phyloP scores from a whole-genome alignment of 1,284 basidiomycete species.

The Caloboletus firmus region DNA sequence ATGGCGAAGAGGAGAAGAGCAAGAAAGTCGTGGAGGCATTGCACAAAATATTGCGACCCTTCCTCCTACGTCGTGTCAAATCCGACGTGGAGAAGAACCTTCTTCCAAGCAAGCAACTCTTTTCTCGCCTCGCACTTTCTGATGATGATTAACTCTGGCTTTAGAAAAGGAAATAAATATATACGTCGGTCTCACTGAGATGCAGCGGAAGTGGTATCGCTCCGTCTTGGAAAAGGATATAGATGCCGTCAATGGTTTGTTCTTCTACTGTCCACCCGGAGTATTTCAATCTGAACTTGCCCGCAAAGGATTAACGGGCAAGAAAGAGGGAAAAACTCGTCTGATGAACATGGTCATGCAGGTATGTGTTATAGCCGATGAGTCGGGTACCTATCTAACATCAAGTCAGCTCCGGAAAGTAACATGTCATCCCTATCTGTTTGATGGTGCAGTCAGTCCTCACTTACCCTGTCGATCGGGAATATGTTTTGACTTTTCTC shows the following conservation, averaged over 20 bases:
- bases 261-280: neutral
- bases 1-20: conserved; percentile 84
- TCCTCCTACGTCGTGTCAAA: conserved; percentile 94
- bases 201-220: conserved; percentile 98
- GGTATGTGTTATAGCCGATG: conserved; percentile 42
- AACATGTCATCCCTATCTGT: conserved; percentile 83
- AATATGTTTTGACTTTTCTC: neutral
- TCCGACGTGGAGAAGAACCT: conserved; percentile 96
- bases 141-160: conserved; percentile 1
- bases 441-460: conserved; percentile 73
- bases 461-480: neutral
- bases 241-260: conserved; percentile 90
- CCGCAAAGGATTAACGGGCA: conserved; percentile 74
- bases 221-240: conserved; percentile 98
- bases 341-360: conserved; percentile 99
- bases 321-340: conserved; percentile 98
- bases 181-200: conserved; percentile 95
- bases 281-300: neutral
- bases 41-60: conserved; percentile 95
- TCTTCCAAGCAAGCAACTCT: conserved; percentile 69
- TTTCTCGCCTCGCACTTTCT: neutral
- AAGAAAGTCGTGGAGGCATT: conserved; percentile 96
- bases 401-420: conserved; percentile 65
- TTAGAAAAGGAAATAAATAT: conserved; percentile 98
- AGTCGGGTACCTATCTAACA: conserved; percentile 6